These are phyloP conservation scores for Didymella segeticola DNA, from an alignment of 2,329 filamentous ascomycete species.

Conservation along the genomic window DNA sequence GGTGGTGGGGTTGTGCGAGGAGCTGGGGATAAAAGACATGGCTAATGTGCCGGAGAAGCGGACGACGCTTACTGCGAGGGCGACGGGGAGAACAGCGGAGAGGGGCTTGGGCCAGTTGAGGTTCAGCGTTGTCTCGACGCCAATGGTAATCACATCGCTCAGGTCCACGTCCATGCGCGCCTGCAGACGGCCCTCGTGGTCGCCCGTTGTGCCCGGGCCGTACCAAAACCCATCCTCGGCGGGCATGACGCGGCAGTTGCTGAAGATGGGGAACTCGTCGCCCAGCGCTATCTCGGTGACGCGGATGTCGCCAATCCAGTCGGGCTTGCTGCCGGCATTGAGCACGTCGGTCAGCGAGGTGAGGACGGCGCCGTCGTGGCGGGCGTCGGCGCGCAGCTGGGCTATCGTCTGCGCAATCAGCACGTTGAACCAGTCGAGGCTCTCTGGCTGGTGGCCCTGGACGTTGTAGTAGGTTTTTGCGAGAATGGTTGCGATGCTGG, in stretches of 20 bases:
- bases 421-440: constrained; percentile 98
- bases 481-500: constrained; percentile 92
- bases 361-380: constrained; percentile 89
- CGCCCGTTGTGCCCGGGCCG: constrained; percentile 54
- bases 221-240: constrained; percentile 74
- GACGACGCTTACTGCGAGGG: constrained; percentile 87
- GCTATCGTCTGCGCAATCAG: constrained; percentile 95
- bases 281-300: constrained; percentile 93
- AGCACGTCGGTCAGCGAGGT: constrained; percentile 82
- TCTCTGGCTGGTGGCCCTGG: constrained; percentile 93
- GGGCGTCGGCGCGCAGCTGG: constrained; percentile 90
- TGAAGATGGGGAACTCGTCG: constrained; percentile 98
- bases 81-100: constrained; percentile 89
- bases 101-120: constrained; percentile 93
- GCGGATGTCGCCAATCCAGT: constrained; percentile 91
- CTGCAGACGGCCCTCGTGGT: constrained; percentile 79
- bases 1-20: constrained; percentile 35
- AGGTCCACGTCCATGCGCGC: constrained; percentile 97
- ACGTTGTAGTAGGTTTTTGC: constrained; percentile 98
- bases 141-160: constrained; percentile 93
- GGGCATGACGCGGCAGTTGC: constrained; percentile 94
- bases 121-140: constrained; percentile 90
- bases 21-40: constrained; percentile 85
- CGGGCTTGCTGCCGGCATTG: constrained; percentile 85
- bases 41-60: constrained; percentile 94